Evolutionary conservation across 1,284 basidiomycete species (phyloP), one percentile per base, ranked within the genome.

Genomic region (Heterobasidion irregulare): DNA sequence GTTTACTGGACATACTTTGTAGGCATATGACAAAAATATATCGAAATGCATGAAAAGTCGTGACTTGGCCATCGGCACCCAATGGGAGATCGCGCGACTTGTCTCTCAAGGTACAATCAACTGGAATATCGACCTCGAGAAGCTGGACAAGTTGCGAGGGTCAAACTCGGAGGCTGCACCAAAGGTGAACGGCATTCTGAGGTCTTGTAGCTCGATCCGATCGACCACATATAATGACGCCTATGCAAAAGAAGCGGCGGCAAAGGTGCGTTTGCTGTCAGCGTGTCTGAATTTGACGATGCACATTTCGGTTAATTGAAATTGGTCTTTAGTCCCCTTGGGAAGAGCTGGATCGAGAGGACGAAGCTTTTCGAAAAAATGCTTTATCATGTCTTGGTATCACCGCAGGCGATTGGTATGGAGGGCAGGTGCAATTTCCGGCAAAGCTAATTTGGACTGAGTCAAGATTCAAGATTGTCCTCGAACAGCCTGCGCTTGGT

Each of bases 341-440:
- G 72, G 53, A 53, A 6, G 72, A 75, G 54, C 64, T 75, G 0
- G 74, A 75, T 53, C 38, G 33, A 8, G 75, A 76, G 55, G 62
- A 64, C 5, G 16, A 43, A 0, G 62, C 64, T 0, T 61, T 73
- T 4, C 26, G 13, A 6, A n/a, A 54, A 0, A 50, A 69, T 51
- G 65, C 61, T 0, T 54, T 58, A 7, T 62, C 64, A 8, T 65
- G 62, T 6, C 59, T 72, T 10, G 72, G 71, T 44, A 58, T 57
- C 1, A 47, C 53, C 41, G 12, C 19, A 6, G 53, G 50, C 10
- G 57, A 56, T 19, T 73, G 68, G 67, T 74, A 72, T 54, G 73
- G 72, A 7, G 75, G 74, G 0, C 67, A 69, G 46, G 65, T 75
- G 0, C 63, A 66, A 8, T 72, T 75, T 52, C 57, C 63, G 0